Evolutionary conservation across 495 filamentous ascomycete species (phyloP).

Genomic region (Peziza echinospora): DNA sequence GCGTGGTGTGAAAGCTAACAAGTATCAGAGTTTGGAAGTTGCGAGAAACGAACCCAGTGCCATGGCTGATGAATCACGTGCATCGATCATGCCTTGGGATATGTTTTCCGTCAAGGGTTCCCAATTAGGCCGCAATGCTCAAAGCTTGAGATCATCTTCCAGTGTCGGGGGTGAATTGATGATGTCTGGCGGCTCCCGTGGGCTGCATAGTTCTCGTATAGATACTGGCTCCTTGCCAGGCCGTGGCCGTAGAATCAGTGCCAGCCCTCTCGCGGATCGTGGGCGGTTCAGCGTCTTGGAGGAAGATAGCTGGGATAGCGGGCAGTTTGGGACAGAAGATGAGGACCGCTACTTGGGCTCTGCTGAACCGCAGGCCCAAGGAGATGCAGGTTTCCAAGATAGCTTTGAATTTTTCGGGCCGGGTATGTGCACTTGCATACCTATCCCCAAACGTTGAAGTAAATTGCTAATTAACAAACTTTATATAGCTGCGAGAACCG

Average conservation of each 20-base stretch:
- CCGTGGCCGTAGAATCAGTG: neutral
- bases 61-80: neutral
- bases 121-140: neutral
- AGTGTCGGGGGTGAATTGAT: neutral
- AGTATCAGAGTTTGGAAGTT: neutral
- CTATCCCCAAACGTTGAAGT: neutral
- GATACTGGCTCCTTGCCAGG: neutral
- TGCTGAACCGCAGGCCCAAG: neutral
- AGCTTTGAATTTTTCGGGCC: slow-evolving; percentile 15
- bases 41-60: neutral
- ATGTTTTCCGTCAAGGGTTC: neutral
- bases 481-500: slow-evolving; percentile 19
- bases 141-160: neutral
- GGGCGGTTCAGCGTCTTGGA: neutral
- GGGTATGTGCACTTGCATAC: slow-evolving; percentile 5
- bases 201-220: neutral
- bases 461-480: neutral
- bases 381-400: neutral
- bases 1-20: neutral
- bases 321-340: neutral
- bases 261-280: neutral
- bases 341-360: neutral
- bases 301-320: neutral
- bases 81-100: neutral
- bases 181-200: neutral